These are phyloP conservation scores for Ustilaginoidea virens DNA, from an alignment of 2,329 filamentous ascomycete species.

Conservation along the genomic window DNA sequence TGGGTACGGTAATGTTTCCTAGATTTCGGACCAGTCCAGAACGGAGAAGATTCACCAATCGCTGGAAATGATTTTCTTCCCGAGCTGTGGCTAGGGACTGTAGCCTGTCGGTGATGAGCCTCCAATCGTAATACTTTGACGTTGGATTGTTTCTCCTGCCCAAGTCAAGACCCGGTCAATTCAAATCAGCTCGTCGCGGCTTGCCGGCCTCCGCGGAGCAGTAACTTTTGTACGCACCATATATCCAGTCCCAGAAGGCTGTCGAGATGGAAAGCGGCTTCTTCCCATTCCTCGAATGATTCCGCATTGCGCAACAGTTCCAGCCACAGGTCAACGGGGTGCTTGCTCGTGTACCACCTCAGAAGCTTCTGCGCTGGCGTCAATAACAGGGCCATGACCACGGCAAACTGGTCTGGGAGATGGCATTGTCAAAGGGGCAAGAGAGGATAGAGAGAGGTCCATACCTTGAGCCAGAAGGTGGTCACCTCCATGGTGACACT, in stretches of 20 bases:
- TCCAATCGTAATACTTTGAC: slow-evolving; percentile 73
- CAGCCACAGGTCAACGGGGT: slow-evolving; percentile 48
- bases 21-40: slow-evolving; percentile 71
- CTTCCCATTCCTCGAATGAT: slow-evolving; percentile 74
- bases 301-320: slow-evolving; percentile 49
- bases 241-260: slow-evolving; percentile 64
- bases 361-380: slow-evolving; percentile 43
- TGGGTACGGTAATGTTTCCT: slow-evolving; percentile 75
- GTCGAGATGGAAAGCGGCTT: slow-evolving; percentile 71
- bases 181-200: too few relatives aligned
- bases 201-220: too few relatives aligned
- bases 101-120: slow-evolving; percentile 64
- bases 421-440: too few relatives aligned
- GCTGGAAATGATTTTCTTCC: slow-evolving; percentile 56
- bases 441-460: too few relatives aligned
- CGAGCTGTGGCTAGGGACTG: slow-evolving; percentile 54
- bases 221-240: slow-evolving; percentile 47
- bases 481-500: slow-evolving; percentile 45
- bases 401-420: too few relatives aligned
- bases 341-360: slow-evolving; percentile 51
- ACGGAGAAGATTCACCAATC: slow-evolving; percentile 63
- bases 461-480: slow-evolving; percentile 47
- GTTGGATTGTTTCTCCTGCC: slow-evolving; percentile 65
- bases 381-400: slow-evolving; percentile 7
- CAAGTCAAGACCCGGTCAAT: not conserved